Evolutionary conservation across 2,329 filamentous ascomycete species (phyloP).

Genomic region (Penicillium palitans): DNA sequence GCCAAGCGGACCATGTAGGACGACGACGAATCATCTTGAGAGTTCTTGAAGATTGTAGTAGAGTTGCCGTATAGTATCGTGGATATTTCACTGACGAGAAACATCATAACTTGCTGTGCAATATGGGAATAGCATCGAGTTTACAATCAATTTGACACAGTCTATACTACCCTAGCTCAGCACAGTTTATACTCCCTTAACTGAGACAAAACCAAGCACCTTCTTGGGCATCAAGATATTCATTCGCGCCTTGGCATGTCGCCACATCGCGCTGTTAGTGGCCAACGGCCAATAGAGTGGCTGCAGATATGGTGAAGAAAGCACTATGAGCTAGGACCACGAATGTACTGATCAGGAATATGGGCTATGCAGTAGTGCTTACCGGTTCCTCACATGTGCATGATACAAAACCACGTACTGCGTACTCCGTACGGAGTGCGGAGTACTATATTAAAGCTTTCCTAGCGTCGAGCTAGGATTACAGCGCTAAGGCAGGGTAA

Average conservation of each 20-base stretch:
- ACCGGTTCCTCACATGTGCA: neutral
- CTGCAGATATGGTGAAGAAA: neutral
- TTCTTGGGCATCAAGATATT: neutral
- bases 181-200: neutral
- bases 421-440: neutral
- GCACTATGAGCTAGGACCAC: neutral
- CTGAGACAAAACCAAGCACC: neutral
- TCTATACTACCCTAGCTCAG: neutral
- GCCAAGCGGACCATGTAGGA: neutral
- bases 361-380: neutral
- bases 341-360: neutral
- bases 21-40: neutral
- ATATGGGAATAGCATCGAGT: neutral
- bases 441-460: neutral
- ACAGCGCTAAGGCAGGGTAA: neutral
- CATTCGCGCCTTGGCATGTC: neutral
- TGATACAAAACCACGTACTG: neutral
- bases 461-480: neutral
- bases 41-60: neutral
- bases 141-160: neutral
- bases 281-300: neutral
- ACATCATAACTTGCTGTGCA: neutral
- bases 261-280: neutral
- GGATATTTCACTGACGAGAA: neutral
- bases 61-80: neutral